phyloP scores from a whole-genome alignment of 306 rosid genomes.

The Benincasa hispida region DNA sequence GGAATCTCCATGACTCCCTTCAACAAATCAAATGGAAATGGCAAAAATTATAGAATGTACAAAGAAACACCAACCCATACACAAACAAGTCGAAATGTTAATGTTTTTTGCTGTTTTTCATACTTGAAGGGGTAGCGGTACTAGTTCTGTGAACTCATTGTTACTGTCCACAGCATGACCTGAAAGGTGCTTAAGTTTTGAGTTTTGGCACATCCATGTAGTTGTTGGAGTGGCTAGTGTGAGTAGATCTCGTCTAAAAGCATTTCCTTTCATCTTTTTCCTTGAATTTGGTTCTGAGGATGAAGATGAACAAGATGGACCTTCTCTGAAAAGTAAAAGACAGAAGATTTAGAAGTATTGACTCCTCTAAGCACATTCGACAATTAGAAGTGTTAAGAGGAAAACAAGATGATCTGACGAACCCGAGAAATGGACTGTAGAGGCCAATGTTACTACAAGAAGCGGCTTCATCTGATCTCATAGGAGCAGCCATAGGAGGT shows the following conservation, averaged over 20 bases:
- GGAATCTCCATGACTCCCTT: background rate
- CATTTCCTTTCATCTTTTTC: background rate
- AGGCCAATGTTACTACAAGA: conserved; percentile 17
- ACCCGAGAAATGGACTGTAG: conserved; percentile 34
- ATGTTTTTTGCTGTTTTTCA: background rate
- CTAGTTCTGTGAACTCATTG: background rate
- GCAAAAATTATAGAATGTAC: background rate
- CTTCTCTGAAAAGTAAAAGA: conserved; percentile 1
- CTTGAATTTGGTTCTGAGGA: conserved; percentile 1
- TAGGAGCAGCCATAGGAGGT: conserved; percentile 23
- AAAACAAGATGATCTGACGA: conserved; percentile 1
- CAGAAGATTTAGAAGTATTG: background rate
- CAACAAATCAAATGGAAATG: background rate
- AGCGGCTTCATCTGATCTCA: conserved; percentile 27
- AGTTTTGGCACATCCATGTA: background rate
- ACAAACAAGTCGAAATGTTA: background rate
- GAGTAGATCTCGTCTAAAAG: background rate
- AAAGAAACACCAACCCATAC: background rate
- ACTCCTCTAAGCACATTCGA: background rate
- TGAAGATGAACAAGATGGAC: background rate
- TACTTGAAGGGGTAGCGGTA: background rate
- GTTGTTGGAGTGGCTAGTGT: conserved; percentile 4
- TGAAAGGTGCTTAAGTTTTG: background rate
- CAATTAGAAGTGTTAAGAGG: background rate
- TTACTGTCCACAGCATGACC: background rate